A percentile compares a stretch with the other conserved stretches of the same genome.
These are phyloP conservation scores for Rutstroemia sp. DNA, from an alignment of 2,329 filamentous ascomycete genomes.

Conservation along the genomic window DNA sequence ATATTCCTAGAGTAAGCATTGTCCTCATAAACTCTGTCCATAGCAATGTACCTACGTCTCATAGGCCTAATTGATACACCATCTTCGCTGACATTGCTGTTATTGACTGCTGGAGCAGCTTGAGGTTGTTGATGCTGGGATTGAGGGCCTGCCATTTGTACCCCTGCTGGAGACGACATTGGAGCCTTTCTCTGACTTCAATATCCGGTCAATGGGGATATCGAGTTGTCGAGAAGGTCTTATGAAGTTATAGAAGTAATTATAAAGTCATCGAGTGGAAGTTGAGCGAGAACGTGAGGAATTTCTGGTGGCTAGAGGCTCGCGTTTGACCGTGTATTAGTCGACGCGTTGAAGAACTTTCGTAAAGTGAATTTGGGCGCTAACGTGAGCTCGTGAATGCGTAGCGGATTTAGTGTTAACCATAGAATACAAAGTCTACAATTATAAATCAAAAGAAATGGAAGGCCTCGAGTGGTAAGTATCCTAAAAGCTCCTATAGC, in stretches of 20 bases:
- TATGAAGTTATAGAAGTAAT: conserved; percentile 10
- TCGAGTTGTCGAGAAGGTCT: conserved; percentile 14
- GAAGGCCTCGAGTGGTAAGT: too few species aligned
- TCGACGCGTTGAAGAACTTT: conserved; percentile 8
- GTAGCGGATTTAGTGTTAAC: too few species aligned
- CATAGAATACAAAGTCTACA: too few species aligned
- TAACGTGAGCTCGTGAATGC: conserved; percentile 3
- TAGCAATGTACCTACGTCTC: conserved; percentile 49
- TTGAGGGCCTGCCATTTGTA: conserved; percentile 9
- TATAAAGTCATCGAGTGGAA: conserved; percentile 18
- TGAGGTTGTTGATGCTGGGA: conserved; percentile 16
- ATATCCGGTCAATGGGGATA: conserved; percentile 13
- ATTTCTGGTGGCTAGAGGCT: conserved; percentile 20
- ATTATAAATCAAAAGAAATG: too few species aligned
- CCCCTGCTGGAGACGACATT: conserved; percentile 26
- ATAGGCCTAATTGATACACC: conserved; percentile 47
- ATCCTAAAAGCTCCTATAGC: too few species aligned
- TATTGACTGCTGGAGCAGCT: conserved; percentile 12
- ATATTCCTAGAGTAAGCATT: conserved; percentile 16
- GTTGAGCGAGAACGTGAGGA: conserved; percentile 8
- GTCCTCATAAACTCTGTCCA: background rate
- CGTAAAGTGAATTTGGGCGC: conserved; percentile 10
- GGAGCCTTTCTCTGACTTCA: conserved; percentile 15
- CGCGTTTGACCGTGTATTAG: conserved; percentile 16
- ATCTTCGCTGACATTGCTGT: conserved; percentile 31